A percentile compares a stretch with the other conserved stretches of the same genome.
These are phyloP conservation scores for Mesembryanthemum crystallinum DNA, from an alignment of 148 eudicot species.

Conservation along the genomic window DNA sequence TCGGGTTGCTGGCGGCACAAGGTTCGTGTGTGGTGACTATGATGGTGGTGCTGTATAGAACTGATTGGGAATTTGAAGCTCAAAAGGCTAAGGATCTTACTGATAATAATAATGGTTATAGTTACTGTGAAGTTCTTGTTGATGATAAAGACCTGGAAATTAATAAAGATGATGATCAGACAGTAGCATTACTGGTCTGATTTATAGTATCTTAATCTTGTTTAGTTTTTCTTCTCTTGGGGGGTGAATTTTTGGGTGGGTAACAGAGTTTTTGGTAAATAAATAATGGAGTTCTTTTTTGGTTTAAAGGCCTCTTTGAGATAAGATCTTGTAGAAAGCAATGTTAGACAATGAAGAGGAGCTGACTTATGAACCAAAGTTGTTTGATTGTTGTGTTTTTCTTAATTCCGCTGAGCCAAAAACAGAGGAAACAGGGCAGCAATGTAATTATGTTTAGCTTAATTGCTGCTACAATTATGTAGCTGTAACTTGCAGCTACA, in stretches of 20 bases:
- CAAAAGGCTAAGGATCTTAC: slow-evolving; percentile 52
- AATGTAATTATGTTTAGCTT: neutral
- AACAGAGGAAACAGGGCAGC: slow-evolving; percentile 12
- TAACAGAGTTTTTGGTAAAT: no score
- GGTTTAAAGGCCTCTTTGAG: no score
- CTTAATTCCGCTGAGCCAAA: neutral
- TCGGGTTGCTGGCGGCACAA: slow-evolving; percentile 37
- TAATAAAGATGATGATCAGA: neutral
- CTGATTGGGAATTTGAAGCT: slow-evolving; percentile 63
- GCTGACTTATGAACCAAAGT: neutral
- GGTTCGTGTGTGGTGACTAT: slow-evolving; percentile 32
- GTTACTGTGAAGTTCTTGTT: neutral
- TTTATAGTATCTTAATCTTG: neutral
- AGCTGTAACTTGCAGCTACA: neutral
- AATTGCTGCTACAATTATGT: slow-evolving; percentile 3
- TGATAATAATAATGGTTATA: neutral
- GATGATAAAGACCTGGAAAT: neutral
- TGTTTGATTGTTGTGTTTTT: neutral
- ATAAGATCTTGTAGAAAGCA: slow-evolving; percentile 4
- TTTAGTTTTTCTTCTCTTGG: neutral
- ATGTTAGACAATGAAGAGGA: neutral
- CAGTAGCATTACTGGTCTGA: neutral
- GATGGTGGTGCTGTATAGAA: slow-evolving; percentile 39
- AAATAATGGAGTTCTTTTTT: neutral
- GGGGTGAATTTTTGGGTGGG: slow-evolving; percentile 17